Evolutionary conservation across 306 rosid genomes (phyloP).

Genomic region (Urtica urens): DNA sequence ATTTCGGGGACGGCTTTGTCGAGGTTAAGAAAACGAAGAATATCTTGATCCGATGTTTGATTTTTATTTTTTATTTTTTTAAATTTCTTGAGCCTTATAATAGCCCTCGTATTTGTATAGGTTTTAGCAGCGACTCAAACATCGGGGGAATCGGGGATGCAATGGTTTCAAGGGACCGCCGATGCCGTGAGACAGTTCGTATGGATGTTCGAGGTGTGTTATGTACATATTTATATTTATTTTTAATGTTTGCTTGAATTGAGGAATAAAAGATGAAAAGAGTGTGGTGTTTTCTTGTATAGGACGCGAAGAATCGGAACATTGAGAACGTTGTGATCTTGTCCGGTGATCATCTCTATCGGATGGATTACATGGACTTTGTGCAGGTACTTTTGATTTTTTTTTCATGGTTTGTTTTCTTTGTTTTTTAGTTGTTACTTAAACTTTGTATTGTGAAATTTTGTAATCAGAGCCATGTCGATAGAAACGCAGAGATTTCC

Average conservation of each 20-base stretch:
- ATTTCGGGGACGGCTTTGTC: slow-evolving; percentile 40
- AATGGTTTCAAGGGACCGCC: slow-evolving; percentile 54
- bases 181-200: slow-evolving; percentile 43
- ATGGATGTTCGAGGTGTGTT: slow-evolving; percentile 42
- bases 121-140: slow-evolving; percentile 43
- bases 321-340: slow-evolving; percentile 70
- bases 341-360: slow-evolving; percentile 85
- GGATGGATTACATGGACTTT: slow-evolving; percentile 91
- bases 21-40: slow-evolving; percentile 24
- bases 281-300: slow-evolving; percentile 12
- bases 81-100: background rate
- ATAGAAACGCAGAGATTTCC: slow-evolving; percentile 67
- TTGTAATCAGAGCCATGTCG: slow-evolving; percentile 60
- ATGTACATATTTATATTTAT: slow-evolving; percentile 1
- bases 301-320: slow-evolving; percentile 78
- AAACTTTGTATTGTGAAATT: slow-evolving; percentile 11
- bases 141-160: slow-evolving; percentile 38
- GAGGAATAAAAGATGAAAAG: background rate
- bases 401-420: background rate
- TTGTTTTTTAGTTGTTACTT: slow-evolving; percentile 8
- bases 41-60: background rate
- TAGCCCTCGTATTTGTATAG: slow-evolving; percentile 9
- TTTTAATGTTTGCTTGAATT: background rate
- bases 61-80: background rate
- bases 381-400: slow-evolving; percentile 49